Percentiles rank a stretch among this genome's conserved stretches.
Evolutionary conservation across 2,329 filamentous ascomycete species (phyloP).

Genomic region (Amylocarpus encephaloides): DNA sequence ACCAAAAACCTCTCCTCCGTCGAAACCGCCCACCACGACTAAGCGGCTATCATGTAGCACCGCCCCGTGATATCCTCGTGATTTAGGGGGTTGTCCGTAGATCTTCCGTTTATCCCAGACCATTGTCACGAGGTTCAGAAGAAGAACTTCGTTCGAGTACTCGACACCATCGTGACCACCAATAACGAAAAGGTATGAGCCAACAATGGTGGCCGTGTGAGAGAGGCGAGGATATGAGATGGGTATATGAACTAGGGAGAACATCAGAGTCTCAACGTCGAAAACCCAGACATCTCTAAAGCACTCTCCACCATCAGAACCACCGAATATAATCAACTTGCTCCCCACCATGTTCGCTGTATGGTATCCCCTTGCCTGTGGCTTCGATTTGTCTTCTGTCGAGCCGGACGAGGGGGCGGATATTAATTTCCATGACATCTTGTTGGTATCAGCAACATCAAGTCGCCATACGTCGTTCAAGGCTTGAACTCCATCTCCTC

Average conservation of each 20-base stretch:
- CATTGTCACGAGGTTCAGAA: slow-evolving; percentile 67
- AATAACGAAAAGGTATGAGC: slow-evolving; percentile 63
- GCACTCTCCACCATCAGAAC: slow-evolving; percentile 64
- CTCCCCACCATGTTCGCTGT: slow-evolving; percentile 67
- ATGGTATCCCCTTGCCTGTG: slow-evolving; percentile 63
- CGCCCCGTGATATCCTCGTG: slow-evolving; percentile 60
- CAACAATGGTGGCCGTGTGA: slow-evolving; percentile 63
- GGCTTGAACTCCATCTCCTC: slow-evolving; percentile 62
- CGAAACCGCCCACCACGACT: slow-evolving; percentile 60
- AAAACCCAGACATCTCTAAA: slow-evolving; percentile 71
- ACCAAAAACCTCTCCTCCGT: slow-evolving; percentile 60
- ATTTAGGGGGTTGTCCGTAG: slow-evolving; percentile 56
- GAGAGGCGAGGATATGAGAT: slow-evolving; percentile 58
- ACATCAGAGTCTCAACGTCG: slow-evolving; percentile 56
- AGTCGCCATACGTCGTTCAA: slow-evolving; percentile 69
- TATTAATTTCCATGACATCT: slow-evolving; percentile 64
- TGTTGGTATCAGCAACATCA: slow-evolving; percentile 58
- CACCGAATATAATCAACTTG: slow-evolving; percentile 66
- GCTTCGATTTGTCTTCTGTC: slow-evolving; percentile 41
- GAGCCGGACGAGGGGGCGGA: slow-evolving; percentile 39
- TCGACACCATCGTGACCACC: slow-evolving; percentile 65
- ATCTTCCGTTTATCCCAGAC: slow-evolving; percentile 63
- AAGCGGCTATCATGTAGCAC: slow-evolving; percentile 60
- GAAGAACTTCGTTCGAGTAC: slow-evolving; percentile 62
- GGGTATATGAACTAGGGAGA: slow-evolving; percentile 54